A percentile compares a stretch with the other conserved stretches of the same genome.
Evolutionary conservation across 208 protist species (phyloP).

Genomic region (Angomonas desouzai): DNA sequence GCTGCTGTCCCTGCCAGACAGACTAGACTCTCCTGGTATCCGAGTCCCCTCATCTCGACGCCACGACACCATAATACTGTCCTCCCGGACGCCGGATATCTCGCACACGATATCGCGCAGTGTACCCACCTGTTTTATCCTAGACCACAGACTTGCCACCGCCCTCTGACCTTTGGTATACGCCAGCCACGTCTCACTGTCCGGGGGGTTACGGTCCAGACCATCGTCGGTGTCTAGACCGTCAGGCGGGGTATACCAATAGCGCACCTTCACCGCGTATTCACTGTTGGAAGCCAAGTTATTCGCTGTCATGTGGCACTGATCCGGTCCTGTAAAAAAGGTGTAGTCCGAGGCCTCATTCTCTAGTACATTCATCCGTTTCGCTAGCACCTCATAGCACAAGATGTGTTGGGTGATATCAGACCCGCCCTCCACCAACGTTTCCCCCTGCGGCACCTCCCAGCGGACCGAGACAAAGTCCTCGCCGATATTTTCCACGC

Average conservation of each 20-base stretch:
- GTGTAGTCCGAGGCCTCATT: not conserved
- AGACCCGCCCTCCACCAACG: slow-evolving; percentile 41
- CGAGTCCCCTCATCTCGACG: slow-evolving; percentile 57
- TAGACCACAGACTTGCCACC: slow-evolving; percentile 73
- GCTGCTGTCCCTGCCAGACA: not conserved
- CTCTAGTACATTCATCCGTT: not conserved
- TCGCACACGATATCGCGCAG: slow-evolving; percentile 77
- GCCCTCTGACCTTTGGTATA: slow-evolving; percentile 16
- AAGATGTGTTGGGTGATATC: not conserved
- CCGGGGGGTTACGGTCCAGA: not conserved
- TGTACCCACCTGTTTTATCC: slow-evolving; percentile 61
- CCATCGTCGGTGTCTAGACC: not conserved
- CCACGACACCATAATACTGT: slow-evolving; percentile 78
- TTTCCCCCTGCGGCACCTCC: slow-evolving; percentile 50
- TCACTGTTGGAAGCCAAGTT: slow-evolving; percentile 1
- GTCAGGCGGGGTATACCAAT: not conserved
- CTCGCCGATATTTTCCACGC: slow-evolving; percentile 48
- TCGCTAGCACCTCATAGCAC: not conserved
- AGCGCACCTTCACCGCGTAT: not conserved
- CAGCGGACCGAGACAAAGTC: slow-evolving; percentile 80
- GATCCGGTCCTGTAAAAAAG: not conserved
- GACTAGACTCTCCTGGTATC: not conserved
- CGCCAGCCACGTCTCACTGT: not conserved
- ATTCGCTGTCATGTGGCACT: not conserved
- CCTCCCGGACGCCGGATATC: slow-evolving; percentile 66